Evolutionary conservation across 805 yeast genomes (phyloP).

Genomic region (Phaffomyces antillensis): DNA sequence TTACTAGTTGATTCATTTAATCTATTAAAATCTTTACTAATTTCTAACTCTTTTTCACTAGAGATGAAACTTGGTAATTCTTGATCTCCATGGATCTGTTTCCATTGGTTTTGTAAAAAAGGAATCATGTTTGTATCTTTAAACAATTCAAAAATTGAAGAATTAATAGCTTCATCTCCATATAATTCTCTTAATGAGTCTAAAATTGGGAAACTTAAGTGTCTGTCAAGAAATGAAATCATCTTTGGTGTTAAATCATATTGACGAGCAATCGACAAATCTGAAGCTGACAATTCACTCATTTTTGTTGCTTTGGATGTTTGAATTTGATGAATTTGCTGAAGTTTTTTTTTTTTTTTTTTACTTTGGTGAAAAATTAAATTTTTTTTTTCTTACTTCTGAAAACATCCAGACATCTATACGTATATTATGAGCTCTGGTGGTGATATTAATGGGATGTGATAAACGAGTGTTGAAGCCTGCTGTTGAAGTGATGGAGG

Average conservation of each 20-base stretch:
- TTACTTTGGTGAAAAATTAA: not conserved
- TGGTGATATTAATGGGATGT: too few relatives aligned
- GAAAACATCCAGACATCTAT: not conserved
- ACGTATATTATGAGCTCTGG: not conserved
- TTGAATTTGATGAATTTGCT: not conserved
- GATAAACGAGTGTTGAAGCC: too few relatives aligned
- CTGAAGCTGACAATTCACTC: conserved; percentile 24
- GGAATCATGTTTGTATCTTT: conserved; percentile 52
- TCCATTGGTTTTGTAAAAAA: conserved; percentile 40
- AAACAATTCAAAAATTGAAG: conserved; percentile 44
- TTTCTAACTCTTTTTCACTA: conserved; percentile 32
- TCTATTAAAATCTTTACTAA: conserved; percentile 22
- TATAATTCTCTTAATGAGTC: conserved; percentile 41
- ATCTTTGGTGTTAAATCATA: conserved; percentile 50
- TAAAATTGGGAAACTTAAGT: conserved; percentile 46
- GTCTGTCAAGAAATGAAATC: conserved; percentile 55
- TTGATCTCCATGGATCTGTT: conserved; percentile 32
- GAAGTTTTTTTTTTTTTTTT: conserved; percentile 2
- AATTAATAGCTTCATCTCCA: conserved; percentile 36
- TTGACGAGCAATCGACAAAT: conserved; percentile 36
- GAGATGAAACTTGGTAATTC: conserved; percentile 35
- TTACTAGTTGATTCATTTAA: conserved; percentile 37
- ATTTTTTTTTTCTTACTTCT: not conserved
- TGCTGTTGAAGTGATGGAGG: too few relatives aligned
- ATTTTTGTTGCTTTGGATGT: conserved; percentile 3